Evolutionary conservation across 139 green algal species (phyloP), one percentile per base, ranked within the genome.

Genomic region (Astrephomene gubernaculifera): DNA sequence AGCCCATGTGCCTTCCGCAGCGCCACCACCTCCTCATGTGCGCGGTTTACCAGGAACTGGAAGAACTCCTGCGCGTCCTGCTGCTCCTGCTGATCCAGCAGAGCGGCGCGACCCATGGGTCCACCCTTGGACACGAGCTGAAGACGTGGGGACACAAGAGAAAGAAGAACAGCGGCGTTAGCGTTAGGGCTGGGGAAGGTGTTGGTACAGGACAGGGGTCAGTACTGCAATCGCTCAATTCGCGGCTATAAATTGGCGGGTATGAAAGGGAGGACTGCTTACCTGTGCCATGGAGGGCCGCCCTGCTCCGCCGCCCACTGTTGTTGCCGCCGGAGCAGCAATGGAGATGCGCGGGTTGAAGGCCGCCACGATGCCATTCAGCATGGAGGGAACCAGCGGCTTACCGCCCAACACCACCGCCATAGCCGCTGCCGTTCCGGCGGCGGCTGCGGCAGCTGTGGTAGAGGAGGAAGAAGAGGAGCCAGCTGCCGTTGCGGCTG

Each of bases 41-140:
- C 90, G 4, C 41, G 19, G 76, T 97, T 93, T 39, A 97, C 68
- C 69, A 98, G 79, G 80, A 91, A 95, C 67, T 93, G 87, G 4
- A 97, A 83, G 81, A 97, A 98, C 90, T 98, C 95, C 80, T 96
- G 72, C 31, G 94, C 95, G 52, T 97, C 95, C 82, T 97, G 90
- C 90, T 97, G 95, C 86, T 97, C 92, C 45, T 92, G 88, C 65
- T 89, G 70, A 44, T 86, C 67, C 41, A 49, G 41, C 39, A 38
- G 25, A 9, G 3, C 70, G 17, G 21, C 38, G 33, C 33, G 22
- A 27, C 24, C 1, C 33, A 52, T 35, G 43, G 29, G 7, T 4
- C 29, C n/a, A 38, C 43, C 63, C 64, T 84, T 84, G 39, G 35
- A 27, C n/a, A 84, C 9, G n/a, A 84, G 4, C 78, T 84, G 70